Evolutionary conservation across 2,329 filamentous ascomycete genomes (phyloP).

Genomic region (Dactylellina leptospora): DNA sequence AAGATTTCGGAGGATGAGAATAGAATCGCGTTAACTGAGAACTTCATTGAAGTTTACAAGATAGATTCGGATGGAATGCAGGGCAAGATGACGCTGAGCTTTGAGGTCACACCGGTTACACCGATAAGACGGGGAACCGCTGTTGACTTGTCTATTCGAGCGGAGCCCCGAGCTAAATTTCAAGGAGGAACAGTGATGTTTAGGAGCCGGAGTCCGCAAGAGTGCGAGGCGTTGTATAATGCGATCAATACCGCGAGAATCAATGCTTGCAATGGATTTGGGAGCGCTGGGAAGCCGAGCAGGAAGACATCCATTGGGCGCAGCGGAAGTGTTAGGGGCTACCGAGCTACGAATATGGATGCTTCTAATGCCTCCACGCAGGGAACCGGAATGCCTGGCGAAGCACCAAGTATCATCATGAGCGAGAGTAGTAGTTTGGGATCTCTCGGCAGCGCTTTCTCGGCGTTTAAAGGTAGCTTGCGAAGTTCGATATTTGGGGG

Average conservation of each 20-base stretch:
- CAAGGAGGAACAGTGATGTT: slow-evolving; percentile 76
- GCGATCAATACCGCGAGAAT: slow-evolving; percentile 88
- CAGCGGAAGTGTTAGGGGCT: slow-evolving; percentile 57
- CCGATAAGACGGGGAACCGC: slow-evolving; percentile 89
- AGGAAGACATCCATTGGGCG: slow-evolving; percentile 64
- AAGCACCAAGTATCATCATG: slow-evolving; percentile 61
- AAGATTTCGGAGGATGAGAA: slow-evolving; percentile 47
- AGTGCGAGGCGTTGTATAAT: slow-evolving; percentile 83
- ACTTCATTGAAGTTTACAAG: slow-evolving; percentile 49
- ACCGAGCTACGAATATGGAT: slow-evolving; percentile 46
- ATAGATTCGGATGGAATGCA: slow-evolving; percentile 53
- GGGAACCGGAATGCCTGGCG: slow-evolving; percentile 28
- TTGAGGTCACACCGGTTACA: slow-evolving; percentile 90
- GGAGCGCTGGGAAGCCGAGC: slow-evolving; percentile 24
- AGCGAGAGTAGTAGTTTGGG: slow-evolving; percentile 69
- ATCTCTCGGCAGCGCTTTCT: slow-evolving; percentile 71
- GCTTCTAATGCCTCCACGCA: background rate
- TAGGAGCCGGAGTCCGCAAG: slow-evolving; percentile 77
- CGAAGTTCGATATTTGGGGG: slow-evolving; percentile 50
- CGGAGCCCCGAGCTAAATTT: slow-evolving; percentile 77
- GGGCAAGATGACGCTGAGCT: slow-evolving; percentile 68
- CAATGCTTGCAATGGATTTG: slow-evolving; percentile 72
- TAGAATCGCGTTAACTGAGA: slow-evolving; percentile 29
- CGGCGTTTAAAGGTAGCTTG: slow-evolving; percentile 68
- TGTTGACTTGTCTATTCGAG: slow-evolving; percentile 92